Evolutionary conservation across 495 filamentous ascomycete species (phyloP), one percentile per base, ranked within the genome.

Genomic region (Neurospora sp.): DNA sequence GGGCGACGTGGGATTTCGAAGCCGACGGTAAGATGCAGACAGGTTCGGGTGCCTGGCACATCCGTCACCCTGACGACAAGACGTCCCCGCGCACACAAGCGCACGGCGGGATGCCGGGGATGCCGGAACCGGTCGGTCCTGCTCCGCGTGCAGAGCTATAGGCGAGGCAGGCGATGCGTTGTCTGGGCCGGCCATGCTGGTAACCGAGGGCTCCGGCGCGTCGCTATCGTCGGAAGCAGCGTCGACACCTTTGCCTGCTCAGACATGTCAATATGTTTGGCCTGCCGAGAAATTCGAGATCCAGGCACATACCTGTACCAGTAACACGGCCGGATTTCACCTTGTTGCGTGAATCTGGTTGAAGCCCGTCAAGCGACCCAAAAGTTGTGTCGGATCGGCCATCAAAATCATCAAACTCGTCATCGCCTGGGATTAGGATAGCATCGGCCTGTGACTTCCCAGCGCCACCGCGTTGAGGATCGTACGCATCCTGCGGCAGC

Each of bases 251-350:
- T 75, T 73, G 70, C 68, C 77, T 78, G 73, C 75, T 75, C 40
- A 73, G 70, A 39, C 35, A 48, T 73, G 71, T 75, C 59, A 76
- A 71, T 35, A 38, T 70, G 31, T 65, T n/a, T 70, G 39, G 68
- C 70, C 71, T 71, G 39, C 71, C 70, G 10, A 76, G 70, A 22
- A 38, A 74, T 74, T 42, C 70, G 76, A 76, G 65, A 77, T 69
- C 42, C 61, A 74, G 74, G 74, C 71, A 77, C 69, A 74, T 72
- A 75, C 74, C 75, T 75, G 69, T 74, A 77, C 44, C 42, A 69
- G 71, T 48, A 74, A 74, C 61, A 74, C 74, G 35, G 70, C 75
- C 37, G 40, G 72, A 59, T 71, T 76, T 46, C 70, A 71, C 72
- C 48, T 69, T 71, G 44, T 74, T 71, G 53, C 71, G 65, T 18